Percentiles rank a stretch among this genome's conserved stretches.
Evolutionary conservation across 768 basidiomycete genomes (phyloP).

Genomic region (Kwoniella shandongensis): DNA sequence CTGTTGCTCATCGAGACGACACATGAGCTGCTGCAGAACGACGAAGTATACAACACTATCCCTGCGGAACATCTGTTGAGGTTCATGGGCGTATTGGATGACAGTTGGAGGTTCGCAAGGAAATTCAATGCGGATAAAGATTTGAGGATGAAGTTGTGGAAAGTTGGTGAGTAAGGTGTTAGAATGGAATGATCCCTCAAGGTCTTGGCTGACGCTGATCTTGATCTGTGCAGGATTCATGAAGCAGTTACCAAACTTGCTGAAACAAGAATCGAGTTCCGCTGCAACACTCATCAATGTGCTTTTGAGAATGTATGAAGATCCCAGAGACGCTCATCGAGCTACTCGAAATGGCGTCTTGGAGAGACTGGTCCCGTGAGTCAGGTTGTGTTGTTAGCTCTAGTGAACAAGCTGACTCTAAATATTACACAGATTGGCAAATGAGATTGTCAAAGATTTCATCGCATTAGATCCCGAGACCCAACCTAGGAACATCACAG

Average conservation of each 20-base stretch:
- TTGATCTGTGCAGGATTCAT: slow-evolving; percentile 73
- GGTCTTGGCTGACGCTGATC: not conserved
- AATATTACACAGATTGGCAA: slow-evolving; percentile 65
- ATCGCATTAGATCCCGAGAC: slow-evolving; percentile 83
- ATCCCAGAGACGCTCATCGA: slow-evolving; percentile 75
- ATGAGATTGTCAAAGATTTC: slow-evolving; percentile 87
- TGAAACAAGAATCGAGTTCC: slow-evolving; percentile 97
- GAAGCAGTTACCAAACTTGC: slow-evolving; percentile 95
- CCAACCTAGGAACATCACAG: slow-evolving; percentile 89
- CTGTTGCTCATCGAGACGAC: slow-evolving; percentile 94
- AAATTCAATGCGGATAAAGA: slow-evolving; percentile 99
- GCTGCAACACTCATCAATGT: slow-evolving; percentile 92
- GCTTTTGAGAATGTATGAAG: slow-evolving; percentile 88
- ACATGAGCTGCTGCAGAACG: slow-evolving; percentile 88
- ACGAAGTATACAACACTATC: slow-evolving; percentile 86
- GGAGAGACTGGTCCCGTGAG: slow-evolving; percentile 67
- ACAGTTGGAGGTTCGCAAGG: slow-evolving; percentile 95
- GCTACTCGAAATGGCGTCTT: slow-evolving; percentile 64
- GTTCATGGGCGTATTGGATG: slow-evolving; percentile 92
- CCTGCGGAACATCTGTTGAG: slow-evolving; percentile 90
- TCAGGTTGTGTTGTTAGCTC: slow-evolving; percentile 50
- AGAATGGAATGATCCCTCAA: not conserved
- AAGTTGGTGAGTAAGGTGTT: slow-evolving; percentile 76
- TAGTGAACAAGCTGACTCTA: not conserved
- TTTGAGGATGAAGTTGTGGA: slow-evolving; percentile 93